These are phyloP conservation scores for Arthrobotrys sinensis DNA, from an alignment of 2,329 filamentous ascomycete genomes.

Conservation along the genomic window DNA sequence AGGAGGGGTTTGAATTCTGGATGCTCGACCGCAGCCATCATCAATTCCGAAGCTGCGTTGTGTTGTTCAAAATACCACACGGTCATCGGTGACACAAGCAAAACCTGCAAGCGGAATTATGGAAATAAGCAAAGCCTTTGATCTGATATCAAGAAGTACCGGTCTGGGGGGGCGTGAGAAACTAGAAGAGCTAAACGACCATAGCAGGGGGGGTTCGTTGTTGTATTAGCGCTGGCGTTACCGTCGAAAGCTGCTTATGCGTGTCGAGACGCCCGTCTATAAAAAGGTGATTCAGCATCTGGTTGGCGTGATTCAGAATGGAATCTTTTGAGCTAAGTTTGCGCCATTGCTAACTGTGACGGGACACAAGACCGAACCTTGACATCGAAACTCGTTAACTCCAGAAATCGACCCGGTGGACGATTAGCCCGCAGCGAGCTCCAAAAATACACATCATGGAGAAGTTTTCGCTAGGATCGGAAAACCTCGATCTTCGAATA, in stretches of 20 bases:
- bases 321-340: conserved; percentile 30
- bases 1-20: conserved; percentile 9
- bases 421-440: neutral
- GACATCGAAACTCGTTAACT: conserved; percentile 13
- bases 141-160: neutral
- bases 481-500: conserved; percentile 67
- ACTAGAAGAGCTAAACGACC: neutral
- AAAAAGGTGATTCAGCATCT: conserved; percentile 26
- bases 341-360: conserved; percentile 23
- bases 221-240: conserved; percentile 12
- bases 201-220: conserved; percentile 13
- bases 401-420: neutral
- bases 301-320: conserved; percentile 31
- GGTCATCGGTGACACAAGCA: conserved; percentile 23
- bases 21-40: neutral
- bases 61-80: conserved; percentile 54
- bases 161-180: neutral
- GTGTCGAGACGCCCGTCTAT: conserved; percentile 23
- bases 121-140: neutral
- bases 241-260: conserved; percentile 2
- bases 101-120: conserved; percentile 5
- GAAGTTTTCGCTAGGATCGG: conserved; percentile 57
- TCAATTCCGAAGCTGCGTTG: conserved; percentile 26
- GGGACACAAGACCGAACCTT: conserved; percentile 8
- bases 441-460: conserved; percentile 42